Evolutionary conservation across 1,284 basidiomycete genomes (phyloP), one percentile per base, ranked within the genome.

Genomic region (Mycosarcoma mackinlayi): DNA sequence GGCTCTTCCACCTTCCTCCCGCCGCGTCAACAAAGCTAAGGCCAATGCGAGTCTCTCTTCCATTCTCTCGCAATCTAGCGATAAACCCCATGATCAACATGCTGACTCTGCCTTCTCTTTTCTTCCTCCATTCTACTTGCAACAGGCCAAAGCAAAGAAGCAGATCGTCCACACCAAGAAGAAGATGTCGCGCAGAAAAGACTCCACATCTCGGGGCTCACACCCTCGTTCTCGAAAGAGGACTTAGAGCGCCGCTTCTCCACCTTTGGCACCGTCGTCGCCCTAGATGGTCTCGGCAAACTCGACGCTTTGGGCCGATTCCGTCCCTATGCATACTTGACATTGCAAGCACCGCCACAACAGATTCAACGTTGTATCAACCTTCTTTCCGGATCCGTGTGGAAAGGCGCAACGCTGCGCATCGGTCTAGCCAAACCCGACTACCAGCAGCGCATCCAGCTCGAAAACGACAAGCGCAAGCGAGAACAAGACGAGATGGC

Each of bases 331-430:
- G 73, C 71, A 16, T 81, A 76, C 42, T 41, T 74, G 8, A 79
- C 76, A 18, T 25, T 81, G 7, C 52, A 54, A 34, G 70, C 73
- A n/a, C 50, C 74, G 2, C 63, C 56, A 2, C 38, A 52, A 4
- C 71, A 78, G 57, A 56, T 80, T 33, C 45, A 64, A 24, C 50
- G 65, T 14, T 71, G 73, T 51, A 65, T 78, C 41, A 77, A 75
- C 30, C 42, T 73, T 8, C 52, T 82, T 4, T 75, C 67, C 18
- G 76, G 76, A 16, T 73, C 77, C 16, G 68, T 75, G 18, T 82
- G 80, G 80, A 81, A 80, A 28, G 78, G 77, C 3, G 59, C 72
- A 9, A 79, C 71, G 24, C 53, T 82, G 1, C 69, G 79, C 14
- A 67, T 81, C 11, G 78, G 74, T 13, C 65, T 75, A 30, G 80